Percentiles rank a stretch among this genome's conserved stretches.
Conservation (phyloP, 129 eudicot species). For the Rutidosis leptorrhynchoides region DNA sequence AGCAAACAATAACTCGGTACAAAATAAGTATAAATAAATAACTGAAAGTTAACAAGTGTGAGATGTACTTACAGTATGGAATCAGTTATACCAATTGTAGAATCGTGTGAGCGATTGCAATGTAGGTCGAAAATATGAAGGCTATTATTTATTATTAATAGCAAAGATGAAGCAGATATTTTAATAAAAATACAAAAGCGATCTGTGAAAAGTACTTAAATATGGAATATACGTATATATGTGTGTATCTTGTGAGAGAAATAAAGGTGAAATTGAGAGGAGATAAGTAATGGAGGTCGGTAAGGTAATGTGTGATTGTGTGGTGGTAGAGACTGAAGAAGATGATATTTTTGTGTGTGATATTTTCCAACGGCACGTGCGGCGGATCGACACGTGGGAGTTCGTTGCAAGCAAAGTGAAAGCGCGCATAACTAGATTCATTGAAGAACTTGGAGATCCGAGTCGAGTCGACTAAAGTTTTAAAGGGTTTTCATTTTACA, state of each 20-base stretch:
- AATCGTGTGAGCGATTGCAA: constrained; percentile 4
- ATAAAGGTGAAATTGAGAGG: constrained; percentile 1
- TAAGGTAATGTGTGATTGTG: constrained; percentile 28
- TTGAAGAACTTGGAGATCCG: constrained; percentile 9
- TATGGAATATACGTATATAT: constrained; percentile 26
- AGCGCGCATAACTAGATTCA: constrained; percentile 19
- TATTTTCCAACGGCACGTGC: constrained; percentile 11
- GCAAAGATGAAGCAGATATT: constrained; percentile 26
- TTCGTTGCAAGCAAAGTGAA: constrained; percentile 26
- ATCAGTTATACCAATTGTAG: neutral
- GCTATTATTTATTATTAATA: constrained; percentile 26
- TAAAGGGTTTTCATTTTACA: neutral
- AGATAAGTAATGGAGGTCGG: constrained; percentile 30
- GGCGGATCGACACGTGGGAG: constrained; percentile 19
- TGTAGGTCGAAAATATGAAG: constrained; percentile 18
- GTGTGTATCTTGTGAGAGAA: neutral
- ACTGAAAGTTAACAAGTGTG: neutral
- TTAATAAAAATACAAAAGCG: constrained; percentile 26
- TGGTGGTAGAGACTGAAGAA: constrained; percentile 30
- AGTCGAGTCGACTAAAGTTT: constrained; percentile 3
- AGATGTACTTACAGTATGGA: neutral
- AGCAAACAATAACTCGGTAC: no score
- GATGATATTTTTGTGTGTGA: constrained; percentile 12
- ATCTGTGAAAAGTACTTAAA: constrained; percentile 9
- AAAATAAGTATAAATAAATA: no score